These are phyloP conservation scores for Excoecaria cochinchinensis DNA, from an alignment of 345 rosid species.

Conservation along the genomic window DNA sequence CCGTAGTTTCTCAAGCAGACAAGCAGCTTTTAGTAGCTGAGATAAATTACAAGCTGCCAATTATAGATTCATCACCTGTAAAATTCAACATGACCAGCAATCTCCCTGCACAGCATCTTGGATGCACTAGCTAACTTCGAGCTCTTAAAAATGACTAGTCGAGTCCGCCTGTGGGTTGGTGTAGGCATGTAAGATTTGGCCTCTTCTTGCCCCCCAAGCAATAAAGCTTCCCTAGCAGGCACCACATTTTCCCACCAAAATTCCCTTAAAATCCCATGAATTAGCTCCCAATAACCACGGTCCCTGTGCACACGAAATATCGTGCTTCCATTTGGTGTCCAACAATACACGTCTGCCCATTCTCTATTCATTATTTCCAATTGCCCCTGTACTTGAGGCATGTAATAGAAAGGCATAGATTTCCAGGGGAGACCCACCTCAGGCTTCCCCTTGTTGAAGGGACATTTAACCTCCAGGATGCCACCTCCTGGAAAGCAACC, in stretches of 20 bases:
- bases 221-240: conserved; percentile 74
- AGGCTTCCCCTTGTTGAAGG: conserved; percentile 90
- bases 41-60: neutral
- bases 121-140: conserved; percentile 55
- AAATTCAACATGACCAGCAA: conserved; percentile 82
- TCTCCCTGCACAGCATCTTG: conserved; percentile 71
- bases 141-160: conserved; percentile 67
- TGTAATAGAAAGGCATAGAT: conserved; percentile 77
- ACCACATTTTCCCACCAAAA: conserved; percentile 91
- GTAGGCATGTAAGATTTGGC: conserved; percentile 55
- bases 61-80: conserved; percentile 38
- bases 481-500: conserved; percentile 61
- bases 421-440: conserved; percentile 81
- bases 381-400: conserved; percentile 97
- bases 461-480: conserved; percentile 88
- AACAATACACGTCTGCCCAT: conserved; percentile 88
- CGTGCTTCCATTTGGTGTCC: conserved; percentile 90
- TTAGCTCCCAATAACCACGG: conserved; percentile 65
- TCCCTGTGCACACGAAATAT: conserved; percentile 67
- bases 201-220: conserved; percentile 51
- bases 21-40: neutral
- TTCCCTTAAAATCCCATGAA: conserved; percentile 61
- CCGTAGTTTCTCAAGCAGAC: neutral
- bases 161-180: conserved; percentile 64
- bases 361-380: conserved; percentile 91